Evolutionary conservation across 176 grass and related monocot species (phyloP).

Genomic region (Musa troglodytarum): DNA sequence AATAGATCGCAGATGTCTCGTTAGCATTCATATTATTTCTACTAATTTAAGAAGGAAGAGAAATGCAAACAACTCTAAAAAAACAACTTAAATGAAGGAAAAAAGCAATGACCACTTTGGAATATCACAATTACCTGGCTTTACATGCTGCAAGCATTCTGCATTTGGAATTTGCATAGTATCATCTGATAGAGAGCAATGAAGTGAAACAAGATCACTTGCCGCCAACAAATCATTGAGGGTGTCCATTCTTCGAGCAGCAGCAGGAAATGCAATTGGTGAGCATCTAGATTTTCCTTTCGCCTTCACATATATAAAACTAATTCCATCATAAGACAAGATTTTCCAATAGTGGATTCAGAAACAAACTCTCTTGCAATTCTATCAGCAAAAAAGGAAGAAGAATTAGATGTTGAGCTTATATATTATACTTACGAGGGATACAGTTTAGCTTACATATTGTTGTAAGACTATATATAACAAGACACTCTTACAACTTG

Average conservation of each 20-base stretch:
- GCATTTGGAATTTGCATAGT: conserved; percentile 82
- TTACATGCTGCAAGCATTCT: conserved; percentile 77
- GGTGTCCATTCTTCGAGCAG: conserved; percentile 92
- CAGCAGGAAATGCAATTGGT: conserved; percentile 70
- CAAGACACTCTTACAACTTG: neutral
- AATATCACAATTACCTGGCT: conserved; percentile 49
- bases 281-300: conserved; percentile 51
- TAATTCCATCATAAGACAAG: neutral
- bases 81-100: neutral
- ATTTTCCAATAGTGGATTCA: neutral
- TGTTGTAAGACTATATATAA: neutral
- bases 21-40: neutral
- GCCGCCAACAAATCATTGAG: conserved; percentile 86
- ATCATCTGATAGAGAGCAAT: conserved; percentile 79
- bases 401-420: neutral
- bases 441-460: neutral
- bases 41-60: neutral
- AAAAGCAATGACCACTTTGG: conserved; percentile 3
- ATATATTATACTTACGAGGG: neutral
- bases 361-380: neutral
- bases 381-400: neutral
- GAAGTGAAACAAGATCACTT: conserved; percentile 91
- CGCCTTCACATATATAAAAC: conserved; percentile 26
- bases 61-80: neutral
- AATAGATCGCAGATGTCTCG: neutral